Percentiles rank a stretch among this genome's conserved stretches.
phyloP scores from a whole-genome alignment of 2,329 filamentous ascomycete species.

The Aspergillus ruber region DNA sequence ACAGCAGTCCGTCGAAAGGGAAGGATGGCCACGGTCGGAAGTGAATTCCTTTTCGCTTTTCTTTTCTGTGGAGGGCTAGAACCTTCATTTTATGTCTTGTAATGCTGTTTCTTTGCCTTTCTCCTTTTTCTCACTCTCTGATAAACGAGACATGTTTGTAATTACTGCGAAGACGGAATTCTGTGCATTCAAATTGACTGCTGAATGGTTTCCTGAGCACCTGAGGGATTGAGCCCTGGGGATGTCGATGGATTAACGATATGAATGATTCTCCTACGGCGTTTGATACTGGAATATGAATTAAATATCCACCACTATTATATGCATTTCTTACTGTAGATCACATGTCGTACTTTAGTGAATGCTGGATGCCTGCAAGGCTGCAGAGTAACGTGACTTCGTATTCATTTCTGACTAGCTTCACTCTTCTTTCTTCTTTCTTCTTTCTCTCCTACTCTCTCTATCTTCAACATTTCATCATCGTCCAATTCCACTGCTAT shows the following conservation, averaged over 20 bases:
- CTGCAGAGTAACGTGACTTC: neutral
- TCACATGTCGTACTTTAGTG: neutral
- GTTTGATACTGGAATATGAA: neutral
- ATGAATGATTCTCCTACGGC: neutral
- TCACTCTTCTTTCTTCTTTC: neutral
- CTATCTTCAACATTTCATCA: neutral
- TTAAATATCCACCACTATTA: neutral
- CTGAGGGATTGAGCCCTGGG: neutral
- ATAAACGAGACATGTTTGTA: too few species aligned
- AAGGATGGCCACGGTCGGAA: conserved; percentile 23
- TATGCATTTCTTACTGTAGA: neutral
- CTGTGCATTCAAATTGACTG: neutral
- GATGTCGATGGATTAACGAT: neutral
- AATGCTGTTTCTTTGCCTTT: neutral
- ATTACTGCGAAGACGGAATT: too few species aligned
- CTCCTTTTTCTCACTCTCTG: too few species aligned
- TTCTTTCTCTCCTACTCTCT: neutral
- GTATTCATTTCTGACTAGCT: neutral
- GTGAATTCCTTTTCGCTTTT: conserved; percentile 5
- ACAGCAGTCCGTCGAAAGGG: conserved; percentile 21
- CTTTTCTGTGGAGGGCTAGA: conserved; percentile 1
- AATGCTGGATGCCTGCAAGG: neutral
- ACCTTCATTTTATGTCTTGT: neutral
- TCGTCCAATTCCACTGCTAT: neutral
- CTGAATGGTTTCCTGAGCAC: neutral